Percentiles rank a stretch among this genome's conserved stretches.
These are phyloP conservation scores for Sporothrix pallida DNA, from an alignment of 2,329 filamentous ascomycete species.

Conservation along the genomic window DNA sequence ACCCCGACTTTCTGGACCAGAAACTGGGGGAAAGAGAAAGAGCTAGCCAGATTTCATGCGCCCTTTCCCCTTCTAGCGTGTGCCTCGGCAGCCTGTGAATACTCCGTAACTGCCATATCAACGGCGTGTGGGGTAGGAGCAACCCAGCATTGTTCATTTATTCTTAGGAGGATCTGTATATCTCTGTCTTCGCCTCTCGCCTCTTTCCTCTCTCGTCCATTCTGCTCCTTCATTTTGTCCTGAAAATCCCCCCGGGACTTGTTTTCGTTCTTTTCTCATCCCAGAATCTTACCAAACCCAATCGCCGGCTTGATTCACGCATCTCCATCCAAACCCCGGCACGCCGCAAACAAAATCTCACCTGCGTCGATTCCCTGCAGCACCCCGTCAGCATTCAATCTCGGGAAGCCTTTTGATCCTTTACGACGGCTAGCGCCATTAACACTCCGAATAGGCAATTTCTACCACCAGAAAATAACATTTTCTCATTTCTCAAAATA, in stretches of 20 bases:
- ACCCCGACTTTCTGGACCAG: constrained; percentile 16
- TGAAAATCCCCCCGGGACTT: background rate
- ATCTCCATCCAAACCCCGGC: background rate
- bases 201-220: background rate
- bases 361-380: background rate
- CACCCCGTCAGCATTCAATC: constrained; percentile 17
- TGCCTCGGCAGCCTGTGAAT: constrained; percentile 32
- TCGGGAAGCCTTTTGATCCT: too few species aligned
- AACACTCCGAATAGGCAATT: background rate
- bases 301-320: background rate
- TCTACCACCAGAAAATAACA: constrained; percentile 6
- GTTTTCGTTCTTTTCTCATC: background rate
- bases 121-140: constrained; percentile 14
- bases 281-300: background rate
- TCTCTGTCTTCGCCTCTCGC: constrained; percentile 20
- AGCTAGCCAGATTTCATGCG: background rate
- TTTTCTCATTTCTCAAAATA: background rate
- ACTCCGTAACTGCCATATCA: background rate
- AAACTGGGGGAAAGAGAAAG: constrained; percentile 1
- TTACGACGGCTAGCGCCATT: background rate
- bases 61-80: constrained; percentile 4
- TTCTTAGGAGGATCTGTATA: background rate
- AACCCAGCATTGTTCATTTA: background rate
- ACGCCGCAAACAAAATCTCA: background rate
- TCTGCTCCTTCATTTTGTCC: background rate